Base-by-base conservation (phyloP, 2,329 filamentous ascomycete species). In the Fusarium bactridioides region DNA sequence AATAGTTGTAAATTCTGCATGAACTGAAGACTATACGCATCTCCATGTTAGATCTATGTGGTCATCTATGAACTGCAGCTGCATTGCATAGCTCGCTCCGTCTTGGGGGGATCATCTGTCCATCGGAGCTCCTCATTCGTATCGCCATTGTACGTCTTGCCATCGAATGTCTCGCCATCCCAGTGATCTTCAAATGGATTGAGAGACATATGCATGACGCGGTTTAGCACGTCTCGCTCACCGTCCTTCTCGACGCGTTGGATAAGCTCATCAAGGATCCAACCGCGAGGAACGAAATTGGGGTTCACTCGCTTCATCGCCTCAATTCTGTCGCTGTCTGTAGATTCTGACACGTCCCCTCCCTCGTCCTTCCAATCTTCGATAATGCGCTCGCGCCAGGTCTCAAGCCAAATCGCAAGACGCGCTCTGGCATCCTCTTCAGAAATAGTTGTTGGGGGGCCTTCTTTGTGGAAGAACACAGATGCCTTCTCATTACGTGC, bases 191-290 rank as follows among this genome's bases (percentile, higher is more conserved):
- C 87, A 77, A 98, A 99, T 0, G 96, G 96, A 76, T 94, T 86
- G 44, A 95, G 83, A 5, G 91, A 89, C 91, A 98, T 92, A 48
- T 94, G 89, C 91, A 97, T 94, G 29, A 96, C 86, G 35, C 91
- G 87, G 18, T 89, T 85, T 48, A 99, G 81, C 40, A 98, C 91
- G 13, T 94, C 91, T 61, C 93, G 87, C 78, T 99, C 95, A 5
- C 91, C 90, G 57, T 91, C 90, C 79, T 93, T 93, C 81, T 98
- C 94, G 1, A 98, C 95, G 15, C 94, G 89, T 50, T 92, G 89
- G 74, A 99, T 98, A 19, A 99, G 81, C 81, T 99, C 96, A 79
- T 98, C 95, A 25, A 99, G 86, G 57, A 99, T 89, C 95, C 95
- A 99, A 23, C 93, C 91, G 51, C 94, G 89, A 1, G 96, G 94